A percentile compares a stretch with the other conserved stretches of the same genome.
phyloP scores from a whole-genome alignment of 768 basidiomycete species.

The Russula griseocarnosa region DNA sequence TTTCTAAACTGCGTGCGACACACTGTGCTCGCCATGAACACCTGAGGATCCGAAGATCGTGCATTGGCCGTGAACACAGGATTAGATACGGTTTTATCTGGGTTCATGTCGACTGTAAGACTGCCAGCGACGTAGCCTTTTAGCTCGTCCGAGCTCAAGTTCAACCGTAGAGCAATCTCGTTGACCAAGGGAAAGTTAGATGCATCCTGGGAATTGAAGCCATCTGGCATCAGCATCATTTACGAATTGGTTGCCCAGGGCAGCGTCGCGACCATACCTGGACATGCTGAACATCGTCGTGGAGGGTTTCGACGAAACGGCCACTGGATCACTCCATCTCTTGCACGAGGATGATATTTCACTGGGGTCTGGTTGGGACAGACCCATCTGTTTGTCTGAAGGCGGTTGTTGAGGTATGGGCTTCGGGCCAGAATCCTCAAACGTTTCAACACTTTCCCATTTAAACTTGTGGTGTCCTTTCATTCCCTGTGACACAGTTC shows the following conservation, averaged over 20 bases:
- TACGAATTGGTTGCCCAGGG: background rate
- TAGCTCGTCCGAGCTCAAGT: slow-evolving; percentile 8
- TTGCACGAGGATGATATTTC: slow-evolving; percentile 26
- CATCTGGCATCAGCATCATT: background rate
- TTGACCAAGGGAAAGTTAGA: background rate
- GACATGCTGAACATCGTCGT: background rate
- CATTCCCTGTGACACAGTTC: background rate
- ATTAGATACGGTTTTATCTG: slow-evolving; percentile 40
- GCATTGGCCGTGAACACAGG: slow-evolving; percentile 45
- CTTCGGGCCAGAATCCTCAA: background rate
- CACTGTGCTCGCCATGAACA: slow-evolving; percentile 43
- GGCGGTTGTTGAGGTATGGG: background rate
- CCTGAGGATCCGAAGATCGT: slow-evolving; percentile 41
- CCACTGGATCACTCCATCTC: slow-evolving; percentile 22
- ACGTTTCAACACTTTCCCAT: slow-evolving; percentile 2
- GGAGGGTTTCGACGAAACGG: background rate
- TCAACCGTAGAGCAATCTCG: slow-evolving; percentile 15
- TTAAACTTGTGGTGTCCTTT: background rate
- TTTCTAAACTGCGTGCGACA: slow-evolving; percentile 42
- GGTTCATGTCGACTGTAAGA: slow-evolving; percentile 50
- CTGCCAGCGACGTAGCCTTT: slow-evolving; percentile 41
- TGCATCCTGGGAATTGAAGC: background rate
- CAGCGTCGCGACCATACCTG: slow-evolving; percentile 1
- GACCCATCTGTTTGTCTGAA: slow-evolving; percentile 4
- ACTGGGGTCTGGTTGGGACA: background rate